Percentiles rank a stretch among this genome's conserved stretches.
phyloP scores from a whole-genome alignment of 2,329 filamentous ascomycete species.

The Parastagonospora avenae region DNA sequence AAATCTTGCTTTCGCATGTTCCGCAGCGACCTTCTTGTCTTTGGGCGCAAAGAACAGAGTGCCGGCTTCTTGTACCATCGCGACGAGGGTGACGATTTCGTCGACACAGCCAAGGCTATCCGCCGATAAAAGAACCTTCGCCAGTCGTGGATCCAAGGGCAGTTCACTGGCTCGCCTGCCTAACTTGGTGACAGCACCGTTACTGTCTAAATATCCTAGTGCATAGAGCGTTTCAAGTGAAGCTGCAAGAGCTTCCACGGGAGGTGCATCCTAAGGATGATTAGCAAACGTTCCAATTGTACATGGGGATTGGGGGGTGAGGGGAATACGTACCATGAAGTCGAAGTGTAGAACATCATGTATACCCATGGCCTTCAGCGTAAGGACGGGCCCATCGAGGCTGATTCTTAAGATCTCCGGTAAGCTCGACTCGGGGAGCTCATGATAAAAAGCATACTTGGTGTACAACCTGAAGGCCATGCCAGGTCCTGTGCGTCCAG shows the following conservation, averaged over 20 bases:
- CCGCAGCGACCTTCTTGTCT: slow-evolving; percentile 95
- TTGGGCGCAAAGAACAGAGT: slow-evolving; percentile 94
- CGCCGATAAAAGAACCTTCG: slow-evolving; percentile 85
- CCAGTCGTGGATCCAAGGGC: slow-evolving; percentile 88
- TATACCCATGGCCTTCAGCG: slow-evolving; percentile 88
- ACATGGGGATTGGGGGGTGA: too few relatives aligned
- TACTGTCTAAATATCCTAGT: slow-evolving; percentile 84
- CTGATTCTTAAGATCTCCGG: slow-evolving; percentile 94
- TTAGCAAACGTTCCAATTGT: too few relatives aligned
- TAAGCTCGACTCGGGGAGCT: slow-evolving; percentile 88
- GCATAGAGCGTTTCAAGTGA: slow-evolving; percentile 91
- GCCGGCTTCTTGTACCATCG: slow-evolving; percentile 88
- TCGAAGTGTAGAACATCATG: slow-evolving; percentile 93
- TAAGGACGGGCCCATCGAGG: slow-evolving; percentile 79
- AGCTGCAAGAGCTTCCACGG: slow-evolving; percentile 85
- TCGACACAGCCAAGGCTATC: slow-evolving; percentile 92
- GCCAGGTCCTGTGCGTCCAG: slow-evolving; percentile 87
- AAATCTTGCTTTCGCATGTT: slow-evolving; percentile 86
- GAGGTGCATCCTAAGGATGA: slow-evolving; percentile 69
- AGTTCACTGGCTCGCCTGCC: slow-evolving; percentile 96
- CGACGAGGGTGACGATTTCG: slow-evolving; percentile 89
- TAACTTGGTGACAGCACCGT: slow-evolving; percentile 85
- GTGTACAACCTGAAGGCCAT: slow-evolving; percentile 95
- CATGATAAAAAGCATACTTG: slow-evolving; percentile 91
- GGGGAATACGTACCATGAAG: slow-evolving; percentile 70